Percentiles rank a stretch among this genome's conserved stretches.
These are phyloP conservation scores for Leccinum solheimii DNA, from an alignment of 1,284 basidiomycete genomes.

Conservation along the genomic window DNA sequence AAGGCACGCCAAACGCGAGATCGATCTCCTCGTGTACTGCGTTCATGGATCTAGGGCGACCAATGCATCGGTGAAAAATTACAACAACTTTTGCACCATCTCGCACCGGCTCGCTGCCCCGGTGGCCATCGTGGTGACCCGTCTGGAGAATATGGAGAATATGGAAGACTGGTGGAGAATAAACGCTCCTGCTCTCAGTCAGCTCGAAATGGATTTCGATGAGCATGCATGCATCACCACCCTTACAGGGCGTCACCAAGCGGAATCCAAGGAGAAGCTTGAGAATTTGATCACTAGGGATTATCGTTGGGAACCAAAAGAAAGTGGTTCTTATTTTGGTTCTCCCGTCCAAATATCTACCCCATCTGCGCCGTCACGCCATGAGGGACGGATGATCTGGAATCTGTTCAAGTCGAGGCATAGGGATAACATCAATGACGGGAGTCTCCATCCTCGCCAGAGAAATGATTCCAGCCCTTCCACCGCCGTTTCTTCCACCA, in stretches of 20 bases:
- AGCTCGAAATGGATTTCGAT: constrained; percentile 25
- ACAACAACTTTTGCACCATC: constrained; percentile 24
- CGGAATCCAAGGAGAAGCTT: constrained; percentile 20
- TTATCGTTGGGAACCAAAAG: constrained; percentile 11
- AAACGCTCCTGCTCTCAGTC: constrained; percentile 12
- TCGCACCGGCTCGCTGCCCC: constrained; percentile 28
- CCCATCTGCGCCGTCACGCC: neutral
- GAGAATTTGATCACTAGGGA: constrained; percentile 12
- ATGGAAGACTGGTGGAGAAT: constrained; percentile 33
- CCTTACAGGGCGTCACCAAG: constrained; percentile 4
- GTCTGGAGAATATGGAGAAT: constrained; percentile 15
- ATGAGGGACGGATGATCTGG: neutral
- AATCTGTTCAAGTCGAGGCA: neutral
- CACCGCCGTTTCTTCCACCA: neutral
- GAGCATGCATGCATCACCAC: constrained; percentile 29
- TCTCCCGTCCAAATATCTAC: neutral
- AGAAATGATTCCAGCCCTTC: neutral
- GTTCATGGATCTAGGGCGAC: constrained; percentile 26
- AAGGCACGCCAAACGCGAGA: constrained; percentile 16
- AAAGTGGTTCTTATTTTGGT: constrained; percentile 20
- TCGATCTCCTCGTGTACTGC: constrained; percentile 35
- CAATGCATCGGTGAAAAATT: constrained; percentile 18
- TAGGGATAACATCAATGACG: neutral
- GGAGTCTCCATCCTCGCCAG: neutral
- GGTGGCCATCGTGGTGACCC: constrained; percentile 29